phyloP scores from a whole-genome alignment of 768 basidiomycete genomes.

The Russula vinacea region DNA sequence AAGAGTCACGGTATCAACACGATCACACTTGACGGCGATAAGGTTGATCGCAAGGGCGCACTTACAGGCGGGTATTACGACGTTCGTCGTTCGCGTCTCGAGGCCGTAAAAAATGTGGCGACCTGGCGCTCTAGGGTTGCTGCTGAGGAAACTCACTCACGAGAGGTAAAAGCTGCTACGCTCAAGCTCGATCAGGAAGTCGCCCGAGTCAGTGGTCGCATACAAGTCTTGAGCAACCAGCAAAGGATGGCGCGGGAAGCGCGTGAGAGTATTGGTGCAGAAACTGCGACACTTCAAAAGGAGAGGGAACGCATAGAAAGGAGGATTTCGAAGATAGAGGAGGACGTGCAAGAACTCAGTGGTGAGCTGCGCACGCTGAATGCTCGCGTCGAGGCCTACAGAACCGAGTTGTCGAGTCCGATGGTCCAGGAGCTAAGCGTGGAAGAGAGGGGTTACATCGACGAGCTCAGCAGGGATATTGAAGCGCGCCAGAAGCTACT shows the following conservation, averaged over 20 bases:
- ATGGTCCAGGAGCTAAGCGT: constrained; percentile 69
- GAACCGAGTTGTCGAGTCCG: constrained; percentile 67
- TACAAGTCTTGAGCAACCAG: constrained; percentile 66
- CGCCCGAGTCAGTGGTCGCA: constrained; percentile 65
- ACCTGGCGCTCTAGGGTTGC: constrained; percentile 73
- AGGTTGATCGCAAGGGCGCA: constrained; percentile 93
- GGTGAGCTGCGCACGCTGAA: constrained; percentile 62
- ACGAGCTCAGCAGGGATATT: constrained; percentile 66
- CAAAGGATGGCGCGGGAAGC: constrained; percentile 66
- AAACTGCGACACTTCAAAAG: constrained; percentile 53
- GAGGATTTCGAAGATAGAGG: constrained; percentile 61
- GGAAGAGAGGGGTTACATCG: constrained; percentile 68
- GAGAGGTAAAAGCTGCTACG: constrained; percentile 73
- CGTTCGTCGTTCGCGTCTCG: constrained; percentile 82
- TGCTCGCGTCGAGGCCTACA: constrained; percentile 61
- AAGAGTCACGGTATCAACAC: constrained; percentile 94
- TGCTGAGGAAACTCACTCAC: constrained; percentile 56
- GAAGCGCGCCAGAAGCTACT: constrained; percentile 71
- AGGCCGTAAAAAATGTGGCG: constrained; percentile 74
- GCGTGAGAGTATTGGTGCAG: constrained; percentile 62
- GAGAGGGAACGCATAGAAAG: constrained; percentile 70
- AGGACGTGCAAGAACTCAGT: constrained; percentile 66
- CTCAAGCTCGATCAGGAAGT: constrained; percentile 80
- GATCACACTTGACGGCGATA: constrained; percentile 96
- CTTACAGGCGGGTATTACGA: constrained; percentile 97